Percentiles rank a stretch among this genome's conserved stretches.
phyloP scores from a whole-genome alignment of 345 rosid genomes.

The Melaleuca alternifolia region DNA sequence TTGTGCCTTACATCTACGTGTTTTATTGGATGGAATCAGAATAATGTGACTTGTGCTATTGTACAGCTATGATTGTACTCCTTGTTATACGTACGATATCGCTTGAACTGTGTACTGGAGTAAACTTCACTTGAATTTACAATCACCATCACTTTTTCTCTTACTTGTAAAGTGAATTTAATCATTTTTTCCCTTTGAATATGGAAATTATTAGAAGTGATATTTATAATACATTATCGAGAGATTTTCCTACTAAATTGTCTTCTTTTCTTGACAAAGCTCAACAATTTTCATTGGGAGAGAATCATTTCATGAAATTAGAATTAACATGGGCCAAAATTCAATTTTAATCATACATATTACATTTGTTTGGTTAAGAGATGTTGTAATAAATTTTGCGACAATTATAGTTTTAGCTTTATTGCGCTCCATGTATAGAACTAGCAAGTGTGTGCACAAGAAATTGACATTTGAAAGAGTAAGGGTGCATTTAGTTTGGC shows the following conservation, averaged over 20 bases:
- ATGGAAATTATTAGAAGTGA: not conserved
- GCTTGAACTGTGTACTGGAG: not conserved
- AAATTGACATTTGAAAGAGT: not conserved
- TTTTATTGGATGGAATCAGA: not conserved
- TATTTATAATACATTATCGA: not conserved
- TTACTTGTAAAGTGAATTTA: not conserved
- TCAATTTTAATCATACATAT: not conserved
- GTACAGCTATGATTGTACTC: no score
- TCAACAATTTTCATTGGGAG: not conserved
- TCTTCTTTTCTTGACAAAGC: not conserved
- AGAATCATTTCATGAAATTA: not conserved
- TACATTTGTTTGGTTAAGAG: not conserved
- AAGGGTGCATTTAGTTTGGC: not conserved
- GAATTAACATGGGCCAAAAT: not conserved
- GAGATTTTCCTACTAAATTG: not conserved
- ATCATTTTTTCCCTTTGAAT: not conserved
- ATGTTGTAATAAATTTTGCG: not conserved
- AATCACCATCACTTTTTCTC: not conserved
- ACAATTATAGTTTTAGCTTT: not conserved
- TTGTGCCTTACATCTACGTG: not conserved
- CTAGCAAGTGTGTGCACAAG: not conserved
- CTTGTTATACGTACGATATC: no score
- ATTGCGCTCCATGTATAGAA: not conserved
- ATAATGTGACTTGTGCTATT: not conserved
- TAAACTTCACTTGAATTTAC: not conserved